Base-by-base conservation (phyloP, 2,329 filamentous ascomycete genomes). In the Cercospora sp. region DNA sequence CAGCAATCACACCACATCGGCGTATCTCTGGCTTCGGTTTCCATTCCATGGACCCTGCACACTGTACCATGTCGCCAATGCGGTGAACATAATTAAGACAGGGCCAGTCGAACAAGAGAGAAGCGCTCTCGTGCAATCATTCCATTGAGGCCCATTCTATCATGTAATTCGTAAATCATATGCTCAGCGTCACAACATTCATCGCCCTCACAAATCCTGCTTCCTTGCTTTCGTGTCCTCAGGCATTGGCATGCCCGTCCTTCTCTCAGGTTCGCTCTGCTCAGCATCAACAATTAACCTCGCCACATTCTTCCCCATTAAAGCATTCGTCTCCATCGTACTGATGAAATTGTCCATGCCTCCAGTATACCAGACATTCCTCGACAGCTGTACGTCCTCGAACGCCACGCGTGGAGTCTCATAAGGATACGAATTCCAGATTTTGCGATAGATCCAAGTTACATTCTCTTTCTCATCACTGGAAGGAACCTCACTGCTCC, bases 311-410 rank as follows among this genome's bases (percentile, higher is more conserved):
- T 87, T 92, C 0, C 95, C 95, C 88, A 95, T 95, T 72, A 98
- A 80, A 1, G 92, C 91, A 78, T 90, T 97, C 6, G 95, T 97
- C 83, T 99, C 95, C 95, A 99, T 98, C 0, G 93, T 97, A 9
- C 91, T 95, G 73, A 98, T 96, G 78, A 99, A 97, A 73, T 90
- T 90, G 81, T 98, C 94, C 53, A 98, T 96, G 0, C 85, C 86
- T 63, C 83, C 83, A 5, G 87, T 89, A 73, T 90, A 89, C 85
- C 85, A 95, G 13, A 94, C 75, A 0, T 87, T 87, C 6, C 85
- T 79, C 5, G 87, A 89, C 3, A 97, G 77, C 70, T 89, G 82
- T 3, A 90, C 87, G 69, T 95, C 90, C 73, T 97, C 93, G 78
- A 98, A 99, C 0, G 91, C 94, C 0, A 93, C 89, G 0, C 93